Base-by-base conservation (phyloP, 2,329 filamentous ascomycete species). In the Claviceps quebecensis region DNA sequence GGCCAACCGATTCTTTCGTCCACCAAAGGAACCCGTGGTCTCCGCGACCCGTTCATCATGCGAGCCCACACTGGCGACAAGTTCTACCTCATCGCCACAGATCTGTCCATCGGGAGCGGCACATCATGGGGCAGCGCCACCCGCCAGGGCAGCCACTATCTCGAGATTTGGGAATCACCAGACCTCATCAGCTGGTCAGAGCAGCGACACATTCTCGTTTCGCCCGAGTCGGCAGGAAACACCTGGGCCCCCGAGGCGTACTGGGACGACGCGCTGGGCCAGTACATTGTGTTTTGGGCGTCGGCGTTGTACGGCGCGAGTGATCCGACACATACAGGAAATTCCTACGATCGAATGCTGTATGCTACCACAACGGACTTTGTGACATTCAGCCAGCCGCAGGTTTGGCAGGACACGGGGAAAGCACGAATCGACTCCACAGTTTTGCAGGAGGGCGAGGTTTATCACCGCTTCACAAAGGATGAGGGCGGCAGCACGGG, bases 381-480 rank as follows among this genome's bases (percentile, higher is more conserved):
- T 16, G 39, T 49, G 4, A 49, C 38, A 2, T 49, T 49, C 38
- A 43, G 38, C 38, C 16, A 43, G 23, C 3, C 47, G 5, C 5
- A 49, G 23, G 14, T 43, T 23, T 49, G 47, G 47, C 38, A 49
- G 38, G 47, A 49, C 17, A 41, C 47, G 2, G 47, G 47, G 2
- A 43, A 29, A 16, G 22, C 47, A 3, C 34, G 47, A 13, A 49
- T 49, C 17, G 47, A 49, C 17, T 43, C 47, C 26, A 49, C 47
- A 5, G 14, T 49, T 16, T n/a, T 43, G 9, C 23, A 49, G 38
- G n/a, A 43, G 2, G 38, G 39, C 16, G 26, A 43, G 16, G 39
- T 43, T 17, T 49, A 49, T 39, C 43, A 49, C 26, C 47, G 47
- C 26, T 49, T 49, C 23, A 49, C 47, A 40, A 49, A 49, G 38